A percentile compares a stretch with the other conserved stretches of the same genome.
These are phyloP conservation scores for Acanthamoeba sp. DNA, from an alignment of 208 protist genomes.

Conservation along the genomic window DNA sequence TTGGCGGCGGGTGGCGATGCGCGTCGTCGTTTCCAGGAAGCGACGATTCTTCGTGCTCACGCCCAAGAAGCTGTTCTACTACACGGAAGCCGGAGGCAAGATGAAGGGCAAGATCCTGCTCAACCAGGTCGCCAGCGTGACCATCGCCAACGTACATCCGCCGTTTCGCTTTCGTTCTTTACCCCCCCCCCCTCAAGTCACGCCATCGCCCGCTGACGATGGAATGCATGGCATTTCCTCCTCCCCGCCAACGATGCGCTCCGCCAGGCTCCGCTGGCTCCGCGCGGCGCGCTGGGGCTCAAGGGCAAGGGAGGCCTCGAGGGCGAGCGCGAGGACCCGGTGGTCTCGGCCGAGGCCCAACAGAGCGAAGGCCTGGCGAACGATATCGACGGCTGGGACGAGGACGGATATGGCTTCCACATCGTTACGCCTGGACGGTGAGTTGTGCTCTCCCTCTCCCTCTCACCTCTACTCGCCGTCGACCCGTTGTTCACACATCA, in stretches of 20 bases:
- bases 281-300: not conserved
- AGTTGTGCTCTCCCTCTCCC: not conserved
- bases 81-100: conserved; percentile 11
- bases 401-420: conserved; percentile 30
- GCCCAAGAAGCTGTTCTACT: conserved; percentile 31
- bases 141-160: not conserved
- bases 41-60: conserved; percentile 1
- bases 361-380: not conserved
- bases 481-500: not conserved
- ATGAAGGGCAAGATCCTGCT: conserved; percentile 11
- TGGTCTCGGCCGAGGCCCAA: not conserved
- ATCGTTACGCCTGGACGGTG: not conserved
- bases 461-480: not conserved
- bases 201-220: not conserved
- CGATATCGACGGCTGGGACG: conserved; percentile 20
- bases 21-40: not conserved
- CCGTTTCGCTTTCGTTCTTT: not conserved
- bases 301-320: not conserved
- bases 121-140: not conserved
- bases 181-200: not conserved
- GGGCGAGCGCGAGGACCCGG: not conserved
- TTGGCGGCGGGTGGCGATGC: no score
- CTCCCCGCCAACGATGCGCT: not conserved
- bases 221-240: not conserved
- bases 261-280: not conserved